phyloP scores from a whole-genome alignment of 139 green algal genomes.

The Chlorella vulgaris region DNA sequence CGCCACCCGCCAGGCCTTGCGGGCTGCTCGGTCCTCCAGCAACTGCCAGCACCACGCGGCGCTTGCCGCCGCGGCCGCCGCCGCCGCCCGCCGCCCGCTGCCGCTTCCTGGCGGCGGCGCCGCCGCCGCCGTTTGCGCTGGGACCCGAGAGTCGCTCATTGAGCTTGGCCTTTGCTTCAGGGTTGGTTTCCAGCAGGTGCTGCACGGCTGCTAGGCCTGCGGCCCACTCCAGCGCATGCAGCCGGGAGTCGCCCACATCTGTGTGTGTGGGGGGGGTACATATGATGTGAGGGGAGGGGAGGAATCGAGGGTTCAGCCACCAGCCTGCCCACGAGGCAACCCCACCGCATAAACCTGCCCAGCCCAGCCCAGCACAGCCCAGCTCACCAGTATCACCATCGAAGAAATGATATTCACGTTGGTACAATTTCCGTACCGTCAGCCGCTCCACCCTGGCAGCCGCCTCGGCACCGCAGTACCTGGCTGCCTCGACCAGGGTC shows the following conservation, averaged over 20 bases:
- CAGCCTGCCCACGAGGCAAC: too few relatives aligned
- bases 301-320: too few relatives aligned
- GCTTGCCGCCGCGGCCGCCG: neutral
- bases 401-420: conserved; percentile 27
- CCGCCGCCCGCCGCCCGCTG: neutral
- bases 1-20: neutral
- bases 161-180: conserved; percentile 11
- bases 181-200: neutral
- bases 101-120: neutral
- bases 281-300: too few relatives aligned
- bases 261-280: neutral
- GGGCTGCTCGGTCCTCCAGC: neutral
- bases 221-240: conserved; percentile 21
- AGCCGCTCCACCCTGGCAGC: conserved; percentile 2
- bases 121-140: neutral
- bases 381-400: neutral
- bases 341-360: too few relatives aligned
- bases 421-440: conserved; percentile 26
- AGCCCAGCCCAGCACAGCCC: too few relatives aligned
- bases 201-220: conserved; percentile 14
- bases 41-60: conserved; percentile 1
- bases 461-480: neutral
- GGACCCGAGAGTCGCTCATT: conserved; percentile 10
- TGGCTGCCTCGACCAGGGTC: conserved; percentile 8
- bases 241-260: conserved; percentile 25